phyloP scores from a whole-genome alignment of 2,329 filamentous ascomycete species.

The Trichoderma citrinoviride region DNA sequence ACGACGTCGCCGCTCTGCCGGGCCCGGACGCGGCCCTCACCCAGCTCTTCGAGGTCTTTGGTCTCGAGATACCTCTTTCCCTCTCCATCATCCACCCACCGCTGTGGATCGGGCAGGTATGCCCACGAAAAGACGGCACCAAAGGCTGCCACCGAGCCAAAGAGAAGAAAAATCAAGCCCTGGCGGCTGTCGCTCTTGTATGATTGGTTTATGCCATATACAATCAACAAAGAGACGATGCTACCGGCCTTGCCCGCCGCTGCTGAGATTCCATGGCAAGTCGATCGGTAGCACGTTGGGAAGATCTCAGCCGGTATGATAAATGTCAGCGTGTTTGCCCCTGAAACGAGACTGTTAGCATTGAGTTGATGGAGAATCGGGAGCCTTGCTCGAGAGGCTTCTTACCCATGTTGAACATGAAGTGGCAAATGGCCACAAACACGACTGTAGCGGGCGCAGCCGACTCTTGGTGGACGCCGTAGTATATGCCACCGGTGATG shows the following conservation, averaged over 20 bases:
- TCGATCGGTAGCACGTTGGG: slow-evolving; percentile 60
- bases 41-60: slow-evolving; percentile 50
- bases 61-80: slow-evolving; percentile 42
- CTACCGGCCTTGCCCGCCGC: slow-evolving; percentile 59
- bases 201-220: slow-evolving; percentile 48
- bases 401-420: slow-evolving; percentile 55
- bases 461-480: slow-evolving; percentile 42
- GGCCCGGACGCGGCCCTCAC: slow-evolving; percentile 47
- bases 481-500: slow-evolving; percentile 50
- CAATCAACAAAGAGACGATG: slow-evolving; percentile 50
- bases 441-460: slow-evolving; percentile 48
- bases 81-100: slow-evolving; percentile 37
- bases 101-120: slow-evolving; percentile 50
- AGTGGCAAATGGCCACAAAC: slow-evolving; percentile 52
- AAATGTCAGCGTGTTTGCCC: slow-evolving; percentile 62
- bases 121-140: slow-evolving; percentile 53
- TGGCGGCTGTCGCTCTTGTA: slow-evolving; percentile 44
- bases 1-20: slow-evolving; percentile 45
- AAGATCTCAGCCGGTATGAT: slow-evolving; percentile 65
- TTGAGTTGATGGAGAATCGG: not conserved
- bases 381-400: not conserved
- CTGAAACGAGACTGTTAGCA: slow-evolving; percentile 30
- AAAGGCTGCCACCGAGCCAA: slow-evolving; percentile 48
- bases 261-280: slow-evolving; percentile 61
- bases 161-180: slow-evolving; percentile 50